phyloP scores from a whole-genome alignment of 768 basidiomycete genomes.

The Lentinula lateritia region DNA sequence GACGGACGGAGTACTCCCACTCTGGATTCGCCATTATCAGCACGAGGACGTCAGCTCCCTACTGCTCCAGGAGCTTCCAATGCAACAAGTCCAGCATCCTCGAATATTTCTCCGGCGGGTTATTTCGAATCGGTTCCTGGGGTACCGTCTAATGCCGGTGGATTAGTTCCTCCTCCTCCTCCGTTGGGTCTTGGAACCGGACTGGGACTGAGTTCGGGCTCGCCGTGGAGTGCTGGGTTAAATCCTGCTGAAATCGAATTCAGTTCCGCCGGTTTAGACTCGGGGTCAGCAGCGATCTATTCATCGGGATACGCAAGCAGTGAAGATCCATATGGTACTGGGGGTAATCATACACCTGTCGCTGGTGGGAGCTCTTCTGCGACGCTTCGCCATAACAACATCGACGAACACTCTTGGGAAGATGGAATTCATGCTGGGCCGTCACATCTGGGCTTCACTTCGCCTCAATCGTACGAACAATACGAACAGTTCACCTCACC shows the following conservation, averaged over 20 bases:
- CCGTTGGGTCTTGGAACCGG: not conserved
- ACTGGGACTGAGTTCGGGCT: not conserved
- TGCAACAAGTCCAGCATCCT: not conserved
- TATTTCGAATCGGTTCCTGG: not conserved
- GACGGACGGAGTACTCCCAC: not conserved
- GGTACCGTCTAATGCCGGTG: too few species aligned
- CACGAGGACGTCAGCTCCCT: not conserved
- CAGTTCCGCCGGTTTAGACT: not conserved
- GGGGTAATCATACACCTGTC: not conserved
- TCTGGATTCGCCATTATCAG: not conserved
- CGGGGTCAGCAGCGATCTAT: too few species aligned
- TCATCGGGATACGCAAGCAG: not conserved
- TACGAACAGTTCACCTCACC: too few species aligned
- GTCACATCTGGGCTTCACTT: too few species aligned
- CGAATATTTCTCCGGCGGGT: not conserved
- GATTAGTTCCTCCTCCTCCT: not conserved
- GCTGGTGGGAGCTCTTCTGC: too few species aligned
- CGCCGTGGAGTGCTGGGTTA: too few species aligned
- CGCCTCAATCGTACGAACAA: too few species aligned
- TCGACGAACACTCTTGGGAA: too few species aligned
- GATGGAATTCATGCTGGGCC: too few species aligned
- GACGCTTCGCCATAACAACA: too few species aligned
- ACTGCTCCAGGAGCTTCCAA: not conserved
- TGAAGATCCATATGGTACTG: not conserved
- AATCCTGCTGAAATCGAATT: not conserved